These are phyloP conservation scores for Macadamia integrifolia DNA, from an alignment of 164 flowering plant genomes.

Conservation along the genomic window DNA sequence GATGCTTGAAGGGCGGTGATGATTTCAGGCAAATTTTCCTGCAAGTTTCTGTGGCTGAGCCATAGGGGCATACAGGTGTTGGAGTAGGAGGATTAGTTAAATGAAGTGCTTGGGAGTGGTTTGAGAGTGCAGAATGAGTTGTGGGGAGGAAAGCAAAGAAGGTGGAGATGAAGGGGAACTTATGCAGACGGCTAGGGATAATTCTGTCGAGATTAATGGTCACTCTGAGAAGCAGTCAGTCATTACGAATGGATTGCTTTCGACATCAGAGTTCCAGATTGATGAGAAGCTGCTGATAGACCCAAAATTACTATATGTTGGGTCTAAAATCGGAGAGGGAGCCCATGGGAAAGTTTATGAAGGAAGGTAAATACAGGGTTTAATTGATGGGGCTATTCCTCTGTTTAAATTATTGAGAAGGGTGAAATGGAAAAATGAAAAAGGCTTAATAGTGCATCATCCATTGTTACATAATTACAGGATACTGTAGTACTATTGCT, in stretches of 20 bases:
- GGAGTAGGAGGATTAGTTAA: background rate
- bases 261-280: slow-evolving; percentile 29
- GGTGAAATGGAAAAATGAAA: too few relatives aligned
- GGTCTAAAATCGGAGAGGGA: slow-evolving; percentile 85
- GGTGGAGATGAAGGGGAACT: slow-evolving; percentile 24
- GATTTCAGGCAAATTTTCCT: background rate
- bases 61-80: background rate
- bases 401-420: too few relatives aligned
- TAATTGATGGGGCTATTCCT: background rate
- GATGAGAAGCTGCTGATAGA: slow-evolving; percentile 67
- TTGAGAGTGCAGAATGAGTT: slow-evolving; percentile 48
- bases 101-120: slow-evolving; percentile 32
- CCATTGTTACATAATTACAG: too few relatives aligned
- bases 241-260: slow-evolving; percentile 32
- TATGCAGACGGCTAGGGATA: slow-evolving; percentile 9
- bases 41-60: background rate
- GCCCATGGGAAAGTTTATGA: slow-evolving; percentile 92
- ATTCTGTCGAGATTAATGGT: slow-evolving; percentile 12
- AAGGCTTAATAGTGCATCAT: too few relatives aligned
- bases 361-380: slow-evolving; percentile 61
- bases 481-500: too few relatives aligned
- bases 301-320: slow-evolving; percentile 65
- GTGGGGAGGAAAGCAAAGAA: slow-evolving; percentile 23
- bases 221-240: slow-evolving; percentile 5
- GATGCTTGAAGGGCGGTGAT: slow-evolving; percentile 9